Conservation (phyloP, 2,329 filamentous ascomycete genomes). For the Verticillium isaacii region DNA sequence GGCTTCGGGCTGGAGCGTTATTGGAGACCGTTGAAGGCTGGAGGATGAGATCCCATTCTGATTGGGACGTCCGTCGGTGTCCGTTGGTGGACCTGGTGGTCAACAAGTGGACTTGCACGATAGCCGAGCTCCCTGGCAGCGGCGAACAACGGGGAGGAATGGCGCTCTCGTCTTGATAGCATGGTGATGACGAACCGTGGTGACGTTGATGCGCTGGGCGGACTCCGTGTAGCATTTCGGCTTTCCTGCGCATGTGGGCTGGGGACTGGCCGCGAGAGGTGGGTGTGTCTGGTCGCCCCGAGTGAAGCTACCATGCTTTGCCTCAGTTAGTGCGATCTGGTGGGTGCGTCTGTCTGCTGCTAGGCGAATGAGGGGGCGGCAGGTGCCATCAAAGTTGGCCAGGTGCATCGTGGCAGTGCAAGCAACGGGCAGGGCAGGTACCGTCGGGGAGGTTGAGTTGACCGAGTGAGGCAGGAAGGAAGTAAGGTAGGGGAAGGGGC, state of each 20-base stretch:
- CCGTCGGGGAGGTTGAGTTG: background rate
- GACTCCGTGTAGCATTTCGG: background rate
- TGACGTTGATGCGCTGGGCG: background rate
- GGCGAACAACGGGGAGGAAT: too few species aligned
- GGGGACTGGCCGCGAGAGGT: background rate
- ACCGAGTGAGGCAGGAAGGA: background rate
- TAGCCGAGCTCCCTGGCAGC: background rate
- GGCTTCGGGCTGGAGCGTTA: background rate
- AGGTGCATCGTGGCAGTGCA: background rate
- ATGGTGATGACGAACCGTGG: background rate
- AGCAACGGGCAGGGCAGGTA: background rate
- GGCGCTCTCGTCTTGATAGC: too few species aligned
- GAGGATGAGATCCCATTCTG: background rate
- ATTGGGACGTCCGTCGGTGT: background rate
- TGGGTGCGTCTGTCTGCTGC: background rate
- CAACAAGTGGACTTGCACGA: background rate
- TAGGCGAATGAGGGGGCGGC: background rate
- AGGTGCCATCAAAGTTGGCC: background rate
- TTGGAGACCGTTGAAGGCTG: background rate
- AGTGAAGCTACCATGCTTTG: background rate
- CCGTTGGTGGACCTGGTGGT: too few species aligned
- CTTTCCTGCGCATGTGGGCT: background rate
- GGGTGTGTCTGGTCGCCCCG: background rate
- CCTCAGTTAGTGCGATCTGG: background rate
- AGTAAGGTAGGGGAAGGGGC: background rate